Conservation (phyloP, 1,284 basidiomycete genomes). For the Gastroboletus turbinatus region DNA sequence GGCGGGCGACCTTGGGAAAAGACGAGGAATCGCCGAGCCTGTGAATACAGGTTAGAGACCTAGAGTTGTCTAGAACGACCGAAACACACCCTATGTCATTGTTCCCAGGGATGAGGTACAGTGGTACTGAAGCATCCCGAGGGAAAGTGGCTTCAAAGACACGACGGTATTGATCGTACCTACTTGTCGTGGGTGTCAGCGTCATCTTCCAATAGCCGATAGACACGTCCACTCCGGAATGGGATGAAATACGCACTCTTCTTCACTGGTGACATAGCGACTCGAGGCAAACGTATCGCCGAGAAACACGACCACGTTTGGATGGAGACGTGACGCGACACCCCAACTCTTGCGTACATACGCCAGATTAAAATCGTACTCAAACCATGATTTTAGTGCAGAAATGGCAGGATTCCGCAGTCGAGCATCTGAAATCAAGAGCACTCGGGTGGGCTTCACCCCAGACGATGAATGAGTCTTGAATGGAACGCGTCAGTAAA, state of each 20-base stretch:
- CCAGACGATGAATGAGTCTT: constrained; percentile 7
- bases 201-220: not conserved
- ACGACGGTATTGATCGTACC: constrained; percentile 66
- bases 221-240: not conserved
- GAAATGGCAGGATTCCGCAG: constrained; percentile 67
- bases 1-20: constrained; percentile 60
- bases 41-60: not conserved
- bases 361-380: constrained; percentile 42
- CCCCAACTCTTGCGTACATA: constrained; percentile 85
- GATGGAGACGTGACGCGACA: constrained; percentile 57
- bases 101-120: constrained; percentile 84
- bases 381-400: constrained; percentile 50
- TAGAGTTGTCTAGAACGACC: not conserved
- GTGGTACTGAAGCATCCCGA: constrained; percentile 39
- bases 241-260: constrained; percentile 73
- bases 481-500: constrained; percentile 14
- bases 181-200: constrained; percentile 28
- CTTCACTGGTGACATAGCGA: constrained; percentile 58
- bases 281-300: constrained; percentile 91
- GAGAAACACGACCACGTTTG: constrained; percentile 77
- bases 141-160: constrained; percentile 72
- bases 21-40: constrained; percentile 58
- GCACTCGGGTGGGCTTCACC: constrained; percentile 57
- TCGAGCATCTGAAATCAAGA: constrained; percentile 83
- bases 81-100: constrained; percentile 74